Conservation (phyloP, 2,329 filamentous ascomycete species). For the Fusarium coffeatum region DNA sequence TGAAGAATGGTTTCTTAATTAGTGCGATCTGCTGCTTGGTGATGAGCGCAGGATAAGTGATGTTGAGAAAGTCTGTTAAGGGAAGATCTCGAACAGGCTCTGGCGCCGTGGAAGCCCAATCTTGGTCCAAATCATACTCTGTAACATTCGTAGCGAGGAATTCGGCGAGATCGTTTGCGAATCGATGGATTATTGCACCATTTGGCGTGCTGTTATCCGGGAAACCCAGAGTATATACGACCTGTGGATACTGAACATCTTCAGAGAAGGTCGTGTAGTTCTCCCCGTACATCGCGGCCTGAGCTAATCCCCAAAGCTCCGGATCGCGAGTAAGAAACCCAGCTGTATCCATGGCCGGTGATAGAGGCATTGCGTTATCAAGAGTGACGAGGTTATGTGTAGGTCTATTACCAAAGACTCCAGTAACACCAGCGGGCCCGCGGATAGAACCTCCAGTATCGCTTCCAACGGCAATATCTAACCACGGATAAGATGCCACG, state of each 20-base stretch:
- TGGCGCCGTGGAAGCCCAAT: not conserved
- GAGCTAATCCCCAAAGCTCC: not conserved
- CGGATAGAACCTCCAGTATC: slow-evolving; percentile 53
- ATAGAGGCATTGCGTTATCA: slow-evolving; percentile 57
- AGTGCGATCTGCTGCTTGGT: not conserved
- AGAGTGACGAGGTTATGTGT: slow-evolving; percentile 53
- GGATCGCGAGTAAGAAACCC: slow-evolving; percentile 15
- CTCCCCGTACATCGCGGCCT: not conserved
- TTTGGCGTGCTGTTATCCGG: not conserved
- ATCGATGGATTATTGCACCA: not conserved
- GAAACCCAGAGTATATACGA: not conserved
- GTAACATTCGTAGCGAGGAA: not conserved
- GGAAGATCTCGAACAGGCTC: not conserved
- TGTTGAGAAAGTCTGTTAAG: not conserved
- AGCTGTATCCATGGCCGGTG: slow-evolving; percentile 54
- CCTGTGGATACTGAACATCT: not conserved
- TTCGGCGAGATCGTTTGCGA: not conserved
- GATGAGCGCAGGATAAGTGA: not conserved
- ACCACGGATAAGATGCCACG: slow-evolving; percentile 57
- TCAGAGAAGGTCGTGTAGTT: not conserved
- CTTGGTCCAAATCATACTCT: not conserved
- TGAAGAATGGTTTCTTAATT: not conserved
- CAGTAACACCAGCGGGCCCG: slow-evolving; percentile 57
- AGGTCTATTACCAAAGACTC: slow-evolving; percentile 60
- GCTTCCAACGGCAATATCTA: slow-evolving; percentile 48